Percentiles rank a stretch among this genome's conserved stretches.
Conservation (phyloP, 2,329 filamentous ascomycete species). For the Cladosporium cucumerinum region DNA sequence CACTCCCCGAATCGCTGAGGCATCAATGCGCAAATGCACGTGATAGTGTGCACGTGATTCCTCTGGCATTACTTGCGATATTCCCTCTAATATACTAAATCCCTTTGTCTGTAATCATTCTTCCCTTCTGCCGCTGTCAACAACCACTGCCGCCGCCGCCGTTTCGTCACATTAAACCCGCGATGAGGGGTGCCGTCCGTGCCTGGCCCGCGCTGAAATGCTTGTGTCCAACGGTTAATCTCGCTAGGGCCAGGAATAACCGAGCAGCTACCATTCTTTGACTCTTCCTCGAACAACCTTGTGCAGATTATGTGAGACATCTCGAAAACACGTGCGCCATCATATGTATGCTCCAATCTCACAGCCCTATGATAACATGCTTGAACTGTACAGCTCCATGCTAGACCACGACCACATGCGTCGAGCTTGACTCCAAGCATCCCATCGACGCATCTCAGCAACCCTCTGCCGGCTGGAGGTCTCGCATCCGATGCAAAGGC, state of each 20-base stretch:
- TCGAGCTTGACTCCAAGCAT: neutral
- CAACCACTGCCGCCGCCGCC: neutral
- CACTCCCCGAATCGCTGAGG: neutral
- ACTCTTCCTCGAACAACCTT: neutral
- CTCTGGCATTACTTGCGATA: neutral
- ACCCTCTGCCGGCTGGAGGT: neutral
- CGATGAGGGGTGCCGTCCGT: constrained; percentile 1
- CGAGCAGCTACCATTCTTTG: constrained; percentile 3
- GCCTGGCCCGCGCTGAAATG: neutral
- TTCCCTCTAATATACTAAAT: neutral
- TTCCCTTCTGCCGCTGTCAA: neutral
- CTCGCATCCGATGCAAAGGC: constrained; percentile 16
- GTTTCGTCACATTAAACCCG: neutral
- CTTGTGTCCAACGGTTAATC: neutral
- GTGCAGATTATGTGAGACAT: neutral
- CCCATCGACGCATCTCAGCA: neutral
- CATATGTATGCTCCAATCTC: neutral
- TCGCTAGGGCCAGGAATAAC: neutral
- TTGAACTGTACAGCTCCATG: neutral
- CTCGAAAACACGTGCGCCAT: neutral
- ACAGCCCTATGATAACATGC: neutral
- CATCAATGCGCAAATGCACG: neutral
- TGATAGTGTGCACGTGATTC: neutral
- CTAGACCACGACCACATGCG: neutral
- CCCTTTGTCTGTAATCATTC: neutral